Evolutionary conservation across 129 eudicot genomes (phyloP).

Genomic region (Pseudognaphalium luteoalbum): DNA sequence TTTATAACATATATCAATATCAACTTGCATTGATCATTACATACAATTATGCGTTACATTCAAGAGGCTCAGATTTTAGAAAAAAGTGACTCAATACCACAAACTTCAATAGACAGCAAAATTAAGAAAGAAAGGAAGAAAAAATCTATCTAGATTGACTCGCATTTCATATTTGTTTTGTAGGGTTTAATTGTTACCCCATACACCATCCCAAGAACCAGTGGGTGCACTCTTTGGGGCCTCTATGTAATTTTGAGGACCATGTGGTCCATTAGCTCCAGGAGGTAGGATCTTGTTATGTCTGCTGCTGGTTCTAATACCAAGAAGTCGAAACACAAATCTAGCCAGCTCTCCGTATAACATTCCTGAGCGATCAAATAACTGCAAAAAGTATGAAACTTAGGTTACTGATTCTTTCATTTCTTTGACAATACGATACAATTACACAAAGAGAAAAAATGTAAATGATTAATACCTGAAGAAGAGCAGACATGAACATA

Average conservation of each 20-base stretch:
- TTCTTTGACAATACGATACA: neutral
- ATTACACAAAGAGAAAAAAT: neutral
- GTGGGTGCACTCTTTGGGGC: constrained; percentile 67
- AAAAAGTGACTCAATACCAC: constrained; percentile 2
- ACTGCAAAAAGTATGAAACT: constrained; percentile 42
- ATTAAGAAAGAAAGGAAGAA: neutral
- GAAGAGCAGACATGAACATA: constrained; percentile 77
- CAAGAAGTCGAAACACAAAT: constrained; percentile 70
- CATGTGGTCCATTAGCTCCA: constrained; percentile 54
- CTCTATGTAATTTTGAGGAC: constrained; percentile 56
- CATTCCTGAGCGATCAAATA: constrained; percentile 79
- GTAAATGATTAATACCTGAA: constrained; percentile 54
- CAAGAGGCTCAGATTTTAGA: neutral
- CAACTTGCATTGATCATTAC: constrained; percentile 1
- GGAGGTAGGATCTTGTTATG: constrained; percentile 50
- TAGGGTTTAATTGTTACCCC: constrained; percentile 57
- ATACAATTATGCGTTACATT: neutral
- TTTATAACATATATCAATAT: neutral
- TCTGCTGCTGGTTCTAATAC: constrained; percentile 44
- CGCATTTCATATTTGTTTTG: constrained; percentile 2
- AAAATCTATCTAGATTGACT: constrained; percentile 1
- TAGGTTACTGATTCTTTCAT: neutral
- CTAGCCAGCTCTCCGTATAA: constrained; percentile 83
- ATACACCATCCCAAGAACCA: constrained; percentile 72
- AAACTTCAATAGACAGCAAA: constrained; percentile 18